Evolutionary conservation across 306 rosid genomes (phyloP).

Genomic region (Fagus crenata): DNA sequence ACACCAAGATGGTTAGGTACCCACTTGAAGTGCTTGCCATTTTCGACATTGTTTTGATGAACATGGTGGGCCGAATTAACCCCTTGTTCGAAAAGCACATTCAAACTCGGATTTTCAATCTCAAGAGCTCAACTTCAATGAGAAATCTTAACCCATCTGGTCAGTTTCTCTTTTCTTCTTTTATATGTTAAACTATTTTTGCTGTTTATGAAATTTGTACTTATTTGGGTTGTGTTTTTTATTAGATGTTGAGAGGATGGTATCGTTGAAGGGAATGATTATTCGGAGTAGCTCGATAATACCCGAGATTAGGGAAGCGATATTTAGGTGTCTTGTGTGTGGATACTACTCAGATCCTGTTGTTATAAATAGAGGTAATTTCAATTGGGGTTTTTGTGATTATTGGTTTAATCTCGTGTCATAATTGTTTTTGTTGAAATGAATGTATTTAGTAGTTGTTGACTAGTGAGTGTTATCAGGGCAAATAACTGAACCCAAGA

Average conservation of each 20-base stretch:
- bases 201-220: neutral
- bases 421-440: slow-evolving; percentile 7
- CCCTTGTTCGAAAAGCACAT: slow-evolving; percentile 88
- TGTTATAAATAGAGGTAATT: slow-evolving; percentile 80
- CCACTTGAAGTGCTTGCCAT: slow-evolving; percentile 97
- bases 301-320: slow-evolving; percentile 94
- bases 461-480: slow-evolving; percentile 42
- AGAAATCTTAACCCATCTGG: slow-evolving; percentile 95
- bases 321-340: slow-evolving; percentile 92
- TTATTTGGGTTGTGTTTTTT: slow-evolving; percentile 15
- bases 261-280: slow-evolving; percentile 89
- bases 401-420: neutral
- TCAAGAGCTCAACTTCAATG: slow-evolving; percentile 74
- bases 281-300: slow-evolving; percentile 83
- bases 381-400: neutral
- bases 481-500: slow-evolving; percentile 66
- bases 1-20: slow-evolving; percentile 86
- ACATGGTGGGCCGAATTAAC: slow-evolving; percentile 69
- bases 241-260: slow-evolving; percentile 93
- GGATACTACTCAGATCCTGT: slow-evolving; percentile 80
- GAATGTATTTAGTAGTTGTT: slow-evolving; percentile 13
- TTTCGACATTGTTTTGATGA: slow-evolving; percentile 94
- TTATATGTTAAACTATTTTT: neutral
- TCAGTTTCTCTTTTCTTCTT: slow-evolving; percentile 33
- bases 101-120: slow-evolving; percentile 86